Evolutionary conservation across 495 filamentous ascomycete species (phyloP).

Genomic region (Penicillium goetzii): DNA sequence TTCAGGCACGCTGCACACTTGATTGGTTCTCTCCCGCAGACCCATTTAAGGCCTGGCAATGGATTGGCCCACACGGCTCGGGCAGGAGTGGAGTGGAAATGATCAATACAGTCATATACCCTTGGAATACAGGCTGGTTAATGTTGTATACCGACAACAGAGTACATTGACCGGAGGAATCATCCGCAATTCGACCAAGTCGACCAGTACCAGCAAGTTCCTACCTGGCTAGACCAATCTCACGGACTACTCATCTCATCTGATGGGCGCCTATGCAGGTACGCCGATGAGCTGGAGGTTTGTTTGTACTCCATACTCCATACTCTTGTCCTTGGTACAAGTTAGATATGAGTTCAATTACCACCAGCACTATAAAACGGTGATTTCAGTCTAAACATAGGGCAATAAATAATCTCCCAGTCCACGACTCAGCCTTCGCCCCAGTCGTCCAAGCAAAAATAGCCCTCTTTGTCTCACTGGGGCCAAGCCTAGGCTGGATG

Average conservation of each 20-base stretch:
- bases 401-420: no score
- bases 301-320: background rate
- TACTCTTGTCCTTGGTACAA: background rate
- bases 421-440: slow-evolving; percentile 4
- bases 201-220: background rate
- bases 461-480: slow-evolving; percentile 15
- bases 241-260: background rate
- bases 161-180: background rate
- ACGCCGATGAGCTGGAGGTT: background rate
- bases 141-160: no score
- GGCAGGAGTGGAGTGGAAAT: slow-evolving; percentile 26
- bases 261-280: slow-evolving; percentile 5
- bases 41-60: slow-evolving; percentile 11
- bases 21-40: slow-evolving; percentile 16
- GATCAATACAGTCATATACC: background rate
- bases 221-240: background rate
- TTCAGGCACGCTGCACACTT: slow-evolving; percentile 23
- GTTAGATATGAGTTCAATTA: background rate
- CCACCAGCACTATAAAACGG: no score
- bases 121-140: background rate
- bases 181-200: background rate
- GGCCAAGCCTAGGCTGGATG: background rate
- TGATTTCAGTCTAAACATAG: no score
- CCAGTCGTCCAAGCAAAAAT: slow-evolving; percentile 5
- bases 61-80: slow-evolving; percentile 37